Evolutionary conservation across 176 grass and related monocot genomes (phyloP), one percentile per base, ranked within the genome.

Genomic region (Musa schizocarpa): DNA sequence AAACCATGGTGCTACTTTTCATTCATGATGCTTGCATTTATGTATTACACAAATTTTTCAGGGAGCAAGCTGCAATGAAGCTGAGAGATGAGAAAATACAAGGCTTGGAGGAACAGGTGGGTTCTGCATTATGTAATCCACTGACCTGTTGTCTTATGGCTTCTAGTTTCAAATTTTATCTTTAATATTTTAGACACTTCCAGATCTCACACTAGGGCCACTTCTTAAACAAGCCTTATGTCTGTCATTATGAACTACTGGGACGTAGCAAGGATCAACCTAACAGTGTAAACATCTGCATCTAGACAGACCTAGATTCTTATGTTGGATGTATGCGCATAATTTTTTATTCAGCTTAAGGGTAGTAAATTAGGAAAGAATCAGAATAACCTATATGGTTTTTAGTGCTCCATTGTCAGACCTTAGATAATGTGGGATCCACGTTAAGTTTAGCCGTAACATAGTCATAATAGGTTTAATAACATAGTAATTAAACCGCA

Each of bases 51-150:
- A 66, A 51, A 16, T 4, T 52, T 82, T 89, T 80, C 81, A 98
- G 95, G 82, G 88, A 93, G 81, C 81, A 84, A 77, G 85, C 85
- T 78, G 80, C 80, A 29, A 69, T 87, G 53, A 82, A 54, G 84
- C 25, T 80, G 66, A 98, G 83, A 76, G 88, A 93, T 71, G 80
- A 85, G 43, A 98, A 98, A 77, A 87, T 89, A 72, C 54, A 84
- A 65, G 82, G 88, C 67, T 85, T 98, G 78, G 78, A 98, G 72
- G 86, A 91, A 73, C 88, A 93, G 88, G 95, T 98, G 74, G 52
- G 83, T 85, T 81, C 65, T 73, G 55, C 58, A 74, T 23, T 50
- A 9, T 65, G 21, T 65, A n/a, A 61, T 61, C 1, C 14, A 61
- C 34, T 43, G 34, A 43, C n/a, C 57, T n/a, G 57, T 20, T 61